Evolutionary conservation across 768 basidiomycete species (phyloP), one percentile per base, ranked within the genome.

Genomic region (Amanita jacksonii): DNA sequence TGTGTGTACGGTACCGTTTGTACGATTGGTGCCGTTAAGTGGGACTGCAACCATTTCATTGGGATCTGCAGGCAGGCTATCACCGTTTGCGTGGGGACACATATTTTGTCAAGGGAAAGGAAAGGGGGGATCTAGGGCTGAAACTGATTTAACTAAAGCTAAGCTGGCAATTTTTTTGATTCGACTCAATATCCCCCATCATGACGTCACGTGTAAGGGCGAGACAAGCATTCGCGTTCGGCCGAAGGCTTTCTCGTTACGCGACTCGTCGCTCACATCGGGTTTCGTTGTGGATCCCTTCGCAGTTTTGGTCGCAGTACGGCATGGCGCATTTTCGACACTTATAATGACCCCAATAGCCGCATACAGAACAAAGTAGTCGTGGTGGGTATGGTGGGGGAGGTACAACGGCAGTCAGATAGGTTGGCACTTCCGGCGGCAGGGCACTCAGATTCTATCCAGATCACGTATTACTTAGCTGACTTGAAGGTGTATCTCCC

Each of bases 361-460:
- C 86, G 52, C 89, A 91, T 19, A 90, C 83, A n/a, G 85, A 78
- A 56, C 89, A 92, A 10, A 91, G 55, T 51, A 77, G 63, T 32
- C 85, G 77, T 6, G 81, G 73, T 5, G 88, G 85, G 46, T 80
- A 74, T 1, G 58, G 59, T 0, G 85, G 64, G 1, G 77, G 68
- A 1, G 79, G 74, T 1, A 79, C 72, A 23, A 61, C 66, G 10
- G 81, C 83, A 15, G 79, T 85, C 47, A 90, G 58, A 65, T 92
- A 91, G 13, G 76, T 79, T 5, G 85, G 76, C 10, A 71, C 64
- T 30, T 64, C 60, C 3, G 74, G 45, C 3, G 77, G 73, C 39
- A 78, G 57, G 45, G 68, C 61, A 13, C 73, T 67, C 19, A 88
- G 69, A 45, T 76, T 76, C 87, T 86, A 51, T 16, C 34, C 30